Conservation (phyloP, 768 basidiomycete species). For the Amanita subjunquillea region DNA sequence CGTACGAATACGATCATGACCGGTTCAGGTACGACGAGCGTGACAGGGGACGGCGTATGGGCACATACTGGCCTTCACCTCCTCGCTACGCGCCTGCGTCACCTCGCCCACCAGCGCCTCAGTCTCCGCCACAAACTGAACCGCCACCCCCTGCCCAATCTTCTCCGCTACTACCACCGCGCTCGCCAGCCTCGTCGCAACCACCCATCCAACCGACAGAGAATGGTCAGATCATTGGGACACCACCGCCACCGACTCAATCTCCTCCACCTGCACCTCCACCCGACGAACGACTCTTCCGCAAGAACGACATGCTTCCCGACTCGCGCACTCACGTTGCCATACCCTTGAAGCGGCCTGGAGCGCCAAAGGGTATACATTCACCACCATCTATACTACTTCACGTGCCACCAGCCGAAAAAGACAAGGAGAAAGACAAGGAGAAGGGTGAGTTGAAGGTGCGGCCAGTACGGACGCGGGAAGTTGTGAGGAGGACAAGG, state of each 20-base stretch:
- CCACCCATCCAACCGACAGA: conserved; percentile 2
- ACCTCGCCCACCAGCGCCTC: conserved; percentile 12
- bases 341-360: conserved; percentile 35
- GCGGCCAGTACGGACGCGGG: conserved; percentile 24
- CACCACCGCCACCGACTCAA: conserved; percentile 17
- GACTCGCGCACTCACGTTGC: conserved; percentile 26
- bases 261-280: conserved; percentile 21
- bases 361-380: conserved; percentile 33
- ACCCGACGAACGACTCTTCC: conserved; percentile 15
- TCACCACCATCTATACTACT: conserved; percentile 31
- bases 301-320: conserved; percentile 24
- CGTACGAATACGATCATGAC: conserved; percentile 5
- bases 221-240: conserved; percentile 5
- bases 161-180: conserved; percentile 11
- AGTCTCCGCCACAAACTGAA: conserved; percentile 13
- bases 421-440: conserved; percentile 13
- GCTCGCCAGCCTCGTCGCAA: conserved; percentile 9
- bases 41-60: conserved; percentile 13
- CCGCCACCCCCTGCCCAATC: conserved; percentile 10
- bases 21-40: conserved; percentile 10
- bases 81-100: conserved; percentile 8
- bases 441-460: conserved; percentile 16
- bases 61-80: conserved; percentile 14
- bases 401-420: neutral
- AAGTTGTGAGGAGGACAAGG: conserved; percentile 37